Base-by-base conservation (phyloP, 2,329 filamentous ascomycete species). In the Chrysosphaeria jannelii region DNA sequence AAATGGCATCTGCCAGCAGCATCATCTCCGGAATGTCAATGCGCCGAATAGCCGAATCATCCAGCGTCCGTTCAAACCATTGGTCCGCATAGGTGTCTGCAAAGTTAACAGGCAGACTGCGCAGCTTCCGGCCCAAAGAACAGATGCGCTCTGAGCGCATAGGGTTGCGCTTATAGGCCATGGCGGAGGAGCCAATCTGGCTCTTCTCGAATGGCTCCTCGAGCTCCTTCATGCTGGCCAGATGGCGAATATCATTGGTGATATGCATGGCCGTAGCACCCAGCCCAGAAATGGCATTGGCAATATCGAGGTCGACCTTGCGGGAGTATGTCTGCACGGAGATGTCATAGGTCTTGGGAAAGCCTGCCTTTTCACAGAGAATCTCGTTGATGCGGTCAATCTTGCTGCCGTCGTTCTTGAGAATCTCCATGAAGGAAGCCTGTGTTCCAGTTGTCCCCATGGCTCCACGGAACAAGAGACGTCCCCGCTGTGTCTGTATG, bases 121-220 rank as follows among this genome's bases (percentile, higher is more conserved):
- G 30, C 25, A 43, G 35, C 35, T 38, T 35, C 25, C 41, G 50
- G 21, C 46, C 44, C 9, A 57, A 40, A 23, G 39, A 39, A 33
- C 36, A 44, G 21, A 57, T 46, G 23, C 50, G 35, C 37, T 56
- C 51, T 14, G 39, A 50, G 15, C 51, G 43, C 52, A 56, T 56
- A 66, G 47, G 43, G 29, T 47, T 49, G 12, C 41, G 37, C 39
- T 55, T 54, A 36, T 51, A 54, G 17, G 27, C 36, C 39, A 59
- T 57, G 27, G 63, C 63, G 22, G 50, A 57, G 21, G 51, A 60
- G 14, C 68, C 71, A 33, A 79, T 76, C 45, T 88, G 75, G 32
- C 64, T 58, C 35, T 62, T 63, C 46, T 79, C 71, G 34, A 76
- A 74, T 0, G 72, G 74, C 49, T 79, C 72, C 39, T 88, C 78